Percentiles rank a stretch among this genome's conserved stretches.
Conservation (phyloP, 164 flowering plant genomes). For the Nelumbo lutea region DNA sequence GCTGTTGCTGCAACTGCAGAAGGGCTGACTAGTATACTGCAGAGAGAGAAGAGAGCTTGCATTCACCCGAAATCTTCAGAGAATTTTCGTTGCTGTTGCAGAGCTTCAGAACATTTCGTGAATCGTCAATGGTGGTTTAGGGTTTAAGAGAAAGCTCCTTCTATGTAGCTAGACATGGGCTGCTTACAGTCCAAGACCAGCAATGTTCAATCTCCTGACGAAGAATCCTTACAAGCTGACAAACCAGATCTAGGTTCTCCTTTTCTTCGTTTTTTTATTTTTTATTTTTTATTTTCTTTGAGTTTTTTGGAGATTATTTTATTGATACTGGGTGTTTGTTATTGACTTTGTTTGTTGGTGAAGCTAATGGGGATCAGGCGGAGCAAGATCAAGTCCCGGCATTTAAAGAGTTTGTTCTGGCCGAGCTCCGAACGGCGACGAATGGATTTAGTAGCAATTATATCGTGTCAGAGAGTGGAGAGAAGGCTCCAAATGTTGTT, state of each 20-base stretch:
- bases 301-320: background rate
- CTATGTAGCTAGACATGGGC: slow-evolving; percentile 39
- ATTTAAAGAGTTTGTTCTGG: slow-evolving; percentile 51
- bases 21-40: no score
- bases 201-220: slow-evolving; percentile 61
- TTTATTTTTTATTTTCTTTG: background rate
- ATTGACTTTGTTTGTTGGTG: background rate
- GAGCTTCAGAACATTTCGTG: background rate
- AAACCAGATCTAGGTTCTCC: slow-evolving; percentile 47
- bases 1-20: no score
- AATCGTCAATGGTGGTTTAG: slow-evolving; percentile 11
- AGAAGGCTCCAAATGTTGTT: slow-evolving; percentile 81
- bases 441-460: slow-evolving; percentile 53
- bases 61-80: background rate
- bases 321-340: background rate
- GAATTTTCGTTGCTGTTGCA: background rate
- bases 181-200: slow-evolving; percentile 75
- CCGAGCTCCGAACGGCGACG: slow-evolving; percentile 59
- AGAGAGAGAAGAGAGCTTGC: background rate
- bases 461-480: slow-evolving; percentile 84
- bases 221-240: slow-evolving; percentile 35
- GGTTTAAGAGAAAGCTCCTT: slow-evolving; percentile 2
- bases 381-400: slow-evolving; percentile 46
- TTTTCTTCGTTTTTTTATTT: slow-evolving; percentile 1
- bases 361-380: slow-evolving; percentile 33